Evolutionary conservation across 192 early-diverging fungal genomes (phyloP).

Genomic region (Funneliformis geosporum): DNA sequence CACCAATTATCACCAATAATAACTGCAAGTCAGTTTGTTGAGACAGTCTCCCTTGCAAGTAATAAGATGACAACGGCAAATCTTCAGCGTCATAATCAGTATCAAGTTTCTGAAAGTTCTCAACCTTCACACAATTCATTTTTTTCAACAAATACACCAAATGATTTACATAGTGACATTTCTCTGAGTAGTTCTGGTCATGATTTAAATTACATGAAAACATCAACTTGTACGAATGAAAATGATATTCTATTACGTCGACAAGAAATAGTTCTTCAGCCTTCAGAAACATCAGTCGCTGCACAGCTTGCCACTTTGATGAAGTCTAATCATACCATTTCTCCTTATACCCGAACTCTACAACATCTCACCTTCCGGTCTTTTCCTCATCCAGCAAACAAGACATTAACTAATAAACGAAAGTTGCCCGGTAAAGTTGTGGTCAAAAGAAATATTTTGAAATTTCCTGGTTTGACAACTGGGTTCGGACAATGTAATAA

Average conservation of each 20-base stretch:
- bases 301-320: slow-evolving; percentile 86
- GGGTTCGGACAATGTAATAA: slow-evolving; percentile 17
- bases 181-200: slow-evolving; percentile 19
- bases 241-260: slow-evolving; percentile 9
- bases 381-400: slow-evolving; percentile 43
- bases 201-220: slow-evolving; percentile 6
- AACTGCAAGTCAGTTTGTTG: neutral
- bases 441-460: slow-evolving; percentile 26
- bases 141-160: slow-evolving; percentile 26
- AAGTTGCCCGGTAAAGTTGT: slow-evolving; percentile 5
- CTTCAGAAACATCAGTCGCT: slow-evolving; percentile 77
- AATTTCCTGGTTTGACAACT: slow-evolving; percentile 1
- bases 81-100: slow-evolving; percentile 25
- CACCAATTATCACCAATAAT: neutral
- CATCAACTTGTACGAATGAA: slow-evolving; percentile 35
- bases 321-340: slow-evolving; percentile 84
- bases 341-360: slow-evolving; percentile 76
- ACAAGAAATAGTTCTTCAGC: slow-evolving; percentile 60
- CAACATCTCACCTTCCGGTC: slow-evolving; percentile 82
- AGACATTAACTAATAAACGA: slow-evolving; percentile 13
- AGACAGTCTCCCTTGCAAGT: neutral
- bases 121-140: neutral
- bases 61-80: slow-evolving; percentile 20
- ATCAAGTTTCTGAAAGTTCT: slow-evolving; percentile 6
- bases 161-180: slow-evolving; percentile 22